phyloP scores from a whole-genome alignment of 2,329 filamentous ascomycete genomes.

The Chaetomium sp. region DNA sequence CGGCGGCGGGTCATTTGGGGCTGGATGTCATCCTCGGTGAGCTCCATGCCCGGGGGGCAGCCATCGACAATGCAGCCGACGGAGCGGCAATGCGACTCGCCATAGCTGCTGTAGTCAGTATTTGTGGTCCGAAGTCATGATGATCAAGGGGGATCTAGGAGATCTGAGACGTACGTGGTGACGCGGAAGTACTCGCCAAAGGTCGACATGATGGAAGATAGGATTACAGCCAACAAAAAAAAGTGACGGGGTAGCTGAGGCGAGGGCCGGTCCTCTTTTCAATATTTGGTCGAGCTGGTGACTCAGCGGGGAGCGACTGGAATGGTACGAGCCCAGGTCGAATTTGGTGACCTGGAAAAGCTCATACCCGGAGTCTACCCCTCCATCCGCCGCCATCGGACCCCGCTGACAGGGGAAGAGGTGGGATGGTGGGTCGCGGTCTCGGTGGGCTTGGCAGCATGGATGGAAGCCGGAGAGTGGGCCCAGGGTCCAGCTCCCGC shows the following conservation, averaged over 20 bases:
- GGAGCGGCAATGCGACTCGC: constrained; percentile 75
- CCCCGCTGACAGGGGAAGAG: constrained; percentile 20
- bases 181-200: constrained; percentile 83
- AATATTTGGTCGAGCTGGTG: constrained; percentile 12
- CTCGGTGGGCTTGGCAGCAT: constrained; percentile 4
- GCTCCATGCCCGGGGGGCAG: constrained; percentile 81
- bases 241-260: not conserved
- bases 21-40: constrained; percentile 87
- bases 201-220: constrained; percentile 69
- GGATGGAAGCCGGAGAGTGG: not conserved
- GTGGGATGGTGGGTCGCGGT: constrained; percentile 12
- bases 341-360: constrained; percentile 23
- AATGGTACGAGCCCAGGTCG: constrained; percentile 16
- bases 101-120: constrained; percentile 43
- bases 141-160: not conserved
- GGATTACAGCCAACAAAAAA: not conserved
- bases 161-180: constrained; percentile 65
- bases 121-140: not conserved
- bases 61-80: constrained; percentile 96
- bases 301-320: constrained; percentile 23
- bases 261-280: not conserved
- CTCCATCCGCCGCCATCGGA: constrained; percentile 35
- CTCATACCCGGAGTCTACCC: constrained; percentile 25
- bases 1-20: constrained; percentile 89
- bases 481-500: constrained; percentile 9